Conservation (phyloP, 352 stramenopile genomes). For the Globisporangium canariense region DNA sequence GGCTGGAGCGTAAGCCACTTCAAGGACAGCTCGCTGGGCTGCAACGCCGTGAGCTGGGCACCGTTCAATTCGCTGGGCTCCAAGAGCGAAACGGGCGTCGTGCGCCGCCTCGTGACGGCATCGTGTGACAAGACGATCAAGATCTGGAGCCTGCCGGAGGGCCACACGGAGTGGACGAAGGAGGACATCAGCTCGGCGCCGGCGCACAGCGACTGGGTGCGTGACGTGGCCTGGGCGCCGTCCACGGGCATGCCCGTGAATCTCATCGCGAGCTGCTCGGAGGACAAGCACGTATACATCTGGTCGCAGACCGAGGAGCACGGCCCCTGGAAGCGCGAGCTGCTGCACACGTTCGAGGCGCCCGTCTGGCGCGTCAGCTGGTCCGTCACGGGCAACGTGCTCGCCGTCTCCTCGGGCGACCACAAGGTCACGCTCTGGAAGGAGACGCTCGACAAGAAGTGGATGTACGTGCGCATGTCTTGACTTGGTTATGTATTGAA, state of each 20-base stretch:
- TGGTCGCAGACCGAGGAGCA: slow-evolving; percentile 90
- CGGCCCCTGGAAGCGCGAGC: slow-evolving; percentile 86
- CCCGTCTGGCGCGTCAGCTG: slow-evolving; percentile 99
- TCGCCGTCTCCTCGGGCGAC: slow-evolving; percentile 97
- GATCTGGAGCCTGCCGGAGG: slow-evolving; percentile 89
- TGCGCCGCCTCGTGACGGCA: slow-evolving; percentile 91
- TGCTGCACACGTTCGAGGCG: slow-evolving; percentile 94
- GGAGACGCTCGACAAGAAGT: slow-evolving; percentile 95
- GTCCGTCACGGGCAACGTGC: slow-evolving; percentile 97
- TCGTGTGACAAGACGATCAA: slow-evolving; percentile 98
- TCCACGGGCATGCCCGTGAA: slow-evolving; percentile 91
- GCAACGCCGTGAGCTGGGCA: slow-evolving; percentile 97
- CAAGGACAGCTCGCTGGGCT: slow-evolving; percentile 93
- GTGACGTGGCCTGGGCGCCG: slow-evolving; percentile 98
- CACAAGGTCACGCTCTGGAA: slow-evolving; percentile 99
- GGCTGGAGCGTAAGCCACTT: slow-evolving; percentile 93
- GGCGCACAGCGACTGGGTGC: slow-evolving; percentile 94
- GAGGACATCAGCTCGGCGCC: slow-evolving; percentile 68
- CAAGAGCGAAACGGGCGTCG: slow-evolving; percentile 37
- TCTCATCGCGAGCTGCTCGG: slow-evolving; percentile 90
- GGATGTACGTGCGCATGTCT: slow-evolving; percentile 71
- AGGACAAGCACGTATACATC: slow-evolving; percentile 92
- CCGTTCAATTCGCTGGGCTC: slow-evolving; percentile 78
- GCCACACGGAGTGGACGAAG: slow-evolving; percentile 77
- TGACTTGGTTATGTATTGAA: not conserved